A percentile compares a stretch with the other conserved stretches of the same genome.
These are phyloP conservation scores for Ambrosia hybrid DNA, from an alignment of 140 eudicot species.

Conservation along the genomic window DNA sequence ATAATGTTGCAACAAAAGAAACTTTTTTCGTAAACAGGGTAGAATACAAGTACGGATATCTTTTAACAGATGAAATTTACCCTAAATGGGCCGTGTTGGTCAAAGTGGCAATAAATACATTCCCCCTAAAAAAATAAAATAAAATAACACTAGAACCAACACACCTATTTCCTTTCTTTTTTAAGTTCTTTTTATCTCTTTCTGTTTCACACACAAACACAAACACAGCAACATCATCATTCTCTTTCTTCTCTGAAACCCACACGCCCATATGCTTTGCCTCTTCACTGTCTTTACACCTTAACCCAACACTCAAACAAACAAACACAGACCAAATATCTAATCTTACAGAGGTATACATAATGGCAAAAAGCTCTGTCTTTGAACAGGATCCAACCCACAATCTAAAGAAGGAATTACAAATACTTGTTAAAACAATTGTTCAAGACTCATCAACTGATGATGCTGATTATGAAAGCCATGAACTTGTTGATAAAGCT, in stretches of 20 bases:
- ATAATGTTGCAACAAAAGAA: too few relatives aligned
- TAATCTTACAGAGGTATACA: not conserved
- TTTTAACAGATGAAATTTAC: too few relatives aligned
- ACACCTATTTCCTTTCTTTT: too few relatives aligned
- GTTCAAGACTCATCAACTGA: slow-evolving; percentile 37
- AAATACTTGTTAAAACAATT: slow-evolving; percentile 52
- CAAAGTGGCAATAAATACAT: not conserved
- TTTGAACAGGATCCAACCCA: slow-evolving; percentile 48
- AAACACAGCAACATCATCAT: slow-evolving; percentile 11
- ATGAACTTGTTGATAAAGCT: slow-evolving; percentile 55
- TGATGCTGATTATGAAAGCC: not conserved
- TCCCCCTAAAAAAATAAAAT: not conserved
- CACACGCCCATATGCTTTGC: slow-evolving; percentile 25
- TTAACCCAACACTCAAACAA: not conserved
- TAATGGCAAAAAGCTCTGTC: slow-evolving; percentile 69
- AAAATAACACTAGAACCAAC: too few relatives aligned
- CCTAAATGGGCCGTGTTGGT: too few relatives aligned
- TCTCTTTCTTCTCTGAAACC: slow-evolving; percentile 20
- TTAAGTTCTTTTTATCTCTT: too few relatives aligned
- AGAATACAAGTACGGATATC: too few relatives aligned
- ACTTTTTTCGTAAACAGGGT: too few relatives aligned
- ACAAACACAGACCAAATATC: too few relatives aligned
- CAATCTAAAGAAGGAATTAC: slow-evolving; percentile 59
- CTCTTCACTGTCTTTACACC: slow-evolving; percentile 10
- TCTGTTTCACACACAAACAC: slow-evolving; percentile 1